phyloP scores from a whole-genome alignment of 306 rosid species.

The Ceratonia siliqua region DNA sequence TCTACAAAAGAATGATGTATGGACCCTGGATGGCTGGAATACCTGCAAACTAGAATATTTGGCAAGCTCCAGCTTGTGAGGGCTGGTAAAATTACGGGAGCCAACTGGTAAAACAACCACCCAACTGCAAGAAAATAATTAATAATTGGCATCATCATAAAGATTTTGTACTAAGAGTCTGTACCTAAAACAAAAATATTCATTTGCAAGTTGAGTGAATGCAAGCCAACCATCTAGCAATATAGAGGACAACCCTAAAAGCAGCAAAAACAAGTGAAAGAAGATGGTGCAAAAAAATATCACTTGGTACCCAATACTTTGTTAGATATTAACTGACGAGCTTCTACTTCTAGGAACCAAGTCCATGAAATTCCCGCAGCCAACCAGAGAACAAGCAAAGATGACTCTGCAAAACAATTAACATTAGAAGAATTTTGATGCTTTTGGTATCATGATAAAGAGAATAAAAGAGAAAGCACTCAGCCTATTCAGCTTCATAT shows the following conservation, averaged over 20 bases:
- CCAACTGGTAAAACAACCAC: conserved; percentile 84
- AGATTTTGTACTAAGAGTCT: neutral
- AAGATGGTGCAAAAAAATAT: conserved; percentile 35
- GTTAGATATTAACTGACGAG: conserved; percentile 76
- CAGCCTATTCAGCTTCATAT: conserved; percentile 27
- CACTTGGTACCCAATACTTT: conserved; percentile 75
- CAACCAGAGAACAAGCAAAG: conserved; percentile 91
- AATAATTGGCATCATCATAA: conserved; percentile 18
- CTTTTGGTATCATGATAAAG: conserved; percentile 21
- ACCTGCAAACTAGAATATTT: conserved; percentile 83
- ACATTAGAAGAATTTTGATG: conserved; percentile 25
- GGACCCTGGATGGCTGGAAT: conserved; percentile 25
- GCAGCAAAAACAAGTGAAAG: conserved; percentile 12
- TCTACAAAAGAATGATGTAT: conserved; percentile 12
- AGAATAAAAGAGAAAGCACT: conserved; percentile 15
- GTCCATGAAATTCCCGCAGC: conserved; percentile 91
- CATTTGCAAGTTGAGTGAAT: conserved; percentile 17
- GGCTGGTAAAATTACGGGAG: conserved; percentile 58
- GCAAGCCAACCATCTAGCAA: conserved; percentile 29
- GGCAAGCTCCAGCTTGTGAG: conserved; percentile 97
- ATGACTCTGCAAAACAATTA: conserved; percentile 60
- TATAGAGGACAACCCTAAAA: conserved; percentile 15
- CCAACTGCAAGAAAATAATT: conserved; percentile 71
- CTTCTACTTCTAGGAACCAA: conserved; percentile 88
- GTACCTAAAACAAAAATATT: neutral